Base-by-base conservation (phyloP, 2,329 filamentous ascomycete species). In the Alternaria brassicae region DNA sequence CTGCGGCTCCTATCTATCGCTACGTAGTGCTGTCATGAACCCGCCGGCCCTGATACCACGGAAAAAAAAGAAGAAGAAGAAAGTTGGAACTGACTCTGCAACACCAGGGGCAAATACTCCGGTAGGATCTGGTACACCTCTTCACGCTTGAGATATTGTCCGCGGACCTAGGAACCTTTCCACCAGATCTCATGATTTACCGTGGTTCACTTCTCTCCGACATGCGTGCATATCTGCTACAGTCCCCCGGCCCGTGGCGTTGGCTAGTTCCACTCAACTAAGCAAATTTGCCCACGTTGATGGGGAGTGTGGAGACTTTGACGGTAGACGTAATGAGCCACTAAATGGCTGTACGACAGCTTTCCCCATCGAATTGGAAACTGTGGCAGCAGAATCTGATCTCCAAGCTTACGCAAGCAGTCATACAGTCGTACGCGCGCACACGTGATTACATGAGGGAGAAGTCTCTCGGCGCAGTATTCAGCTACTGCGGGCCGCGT, bases 41-140 rank as follows among this genome's bases (percentile, higher is more conserved):
- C 62, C 72, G 17, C 77, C 77, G 13, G 76, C 76, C 21, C 64
- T 79, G 34, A 73, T 78, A 51, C 72, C 73, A 2, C 66, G 70
- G 37, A 78, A 76, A 58, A 78, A 78, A 70, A 79, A 78, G 63
- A 78, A 78, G 69, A 78, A 75, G 69, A 76, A 72, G 66, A 72
- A 68, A 58, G 65, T 51, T 19, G 73, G 69, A 36, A 68, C 71
- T 6, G 74, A 76, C 58, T 74, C 74, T 25, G 71, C 64, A 25
- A 78, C 77, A 21, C 74, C 76, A 15, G 74, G 71, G 13, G 69
- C 66, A 32, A 71, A 66, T 57, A 76, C 74, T 40, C 73, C 74
- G 21, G 70, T 65, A 32, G 72, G 69, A n/a, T 70, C 72, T 23
- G 66, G 66, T 19, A 78, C 75, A 34, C 75, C 75, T 53, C 54